Percentiles rank a stretch among this genome's conserved stretches.
These are phyloP conservation scores for Excoecaria agallocha DNA, from an alignment of 345 rosid genomes.

Conservation along the genomic window DNA sequence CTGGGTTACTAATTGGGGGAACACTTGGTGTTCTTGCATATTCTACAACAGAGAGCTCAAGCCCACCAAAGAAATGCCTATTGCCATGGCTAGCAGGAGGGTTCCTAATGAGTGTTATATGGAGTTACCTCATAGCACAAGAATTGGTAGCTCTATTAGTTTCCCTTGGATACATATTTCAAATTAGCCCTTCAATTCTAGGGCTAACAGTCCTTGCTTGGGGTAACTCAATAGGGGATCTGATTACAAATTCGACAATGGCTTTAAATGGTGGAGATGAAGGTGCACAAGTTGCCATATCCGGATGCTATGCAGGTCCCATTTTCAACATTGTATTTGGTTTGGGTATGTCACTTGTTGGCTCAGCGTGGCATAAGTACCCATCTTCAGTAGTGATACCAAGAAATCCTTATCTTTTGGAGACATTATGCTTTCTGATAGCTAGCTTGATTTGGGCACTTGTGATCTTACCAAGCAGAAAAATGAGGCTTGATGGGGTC, in stretches of 20 bases:
- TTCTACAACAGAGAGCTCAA: conserved; percentile 45
- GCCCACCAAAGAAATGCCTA: conserved; percentile 60
- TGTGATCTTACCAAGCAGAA: conserved; percentile 56
- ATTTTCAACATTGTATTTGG: conserved; percentile 75
- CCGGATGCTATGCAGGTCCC: conserved; percentile 91
- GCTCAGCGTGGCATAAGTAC: conserved; percentile 50
- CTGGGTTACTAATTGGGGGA: conserved; percentile 45
- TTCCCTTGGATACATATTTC: conserved; percentile 60
- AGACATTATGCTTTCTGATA: conserved; percentile 63
- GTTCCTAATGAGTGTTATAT: conserved; percentile 78
- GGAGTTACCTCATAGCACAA: conserved; percentile 84
- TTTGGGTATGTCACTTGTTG: conserved; percentile 64
- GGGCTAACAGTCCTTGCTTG: conserved; percentile 86
- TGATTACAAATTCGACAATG: conserved; percentile 67
- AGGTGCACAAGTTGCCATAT: conserved; percentile 74
- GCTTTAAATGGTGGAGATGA: conserved; percentile 61
- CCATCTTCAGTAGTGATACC: conserved; percentile 51
- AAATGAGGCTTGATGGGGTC: conserved; percentile 64
- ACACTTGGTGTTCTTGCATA: conserved; percentile 50
- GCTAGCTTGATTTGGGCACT: conserved; percentile 82
- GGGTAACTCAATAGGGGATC: conserved; percentile 91
- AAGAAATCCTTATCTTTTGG: conserved; percentile 53
- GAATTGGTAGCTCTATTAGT: conserved; percentile 76
- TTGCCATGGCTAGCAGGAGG: conserved; percentile 80
- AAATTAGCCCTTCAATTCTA: conserved; percentile 63